Percentiles rank a stretch among this genome's conserved stretches.
These are phyloP conservation scores for Protea cynaroides DNA, from an alignment of 164 flowering plant species.

Conservation along the genomic window DNA sequence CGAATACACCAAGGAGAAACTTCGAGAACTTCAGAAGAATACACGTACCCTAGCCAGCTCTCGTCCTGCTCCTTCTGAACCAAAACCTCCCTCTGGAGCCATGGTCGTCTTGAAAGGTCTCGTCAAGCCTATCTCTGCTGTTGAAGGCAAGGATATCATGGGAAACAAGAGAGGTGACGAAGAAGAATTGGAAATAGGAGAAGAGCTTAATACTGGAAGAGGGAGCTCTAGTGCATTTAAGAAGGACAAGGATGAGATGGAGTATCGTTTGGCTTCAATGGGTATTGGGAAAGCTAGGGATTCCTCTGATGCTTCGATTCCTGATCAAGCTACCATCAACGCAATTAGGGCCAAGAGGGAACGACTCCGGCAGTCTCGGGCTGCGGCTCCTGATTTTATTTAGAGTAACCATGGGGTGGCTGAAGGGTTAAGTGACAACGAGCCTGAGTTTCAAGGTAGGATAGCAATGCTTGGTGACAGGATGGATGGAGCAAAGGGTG, in stretches of 20 bases:
- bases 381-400: conserved; percentile 72
- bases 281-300: conserved; percentile 34
- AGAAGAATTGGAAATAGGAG: conserved; percentile 11
- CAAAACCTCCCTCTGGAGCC: conserved; percentile 47
- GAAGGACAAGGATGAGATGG: conserved; percentile 29
- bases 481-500: conserved; percentile 46
- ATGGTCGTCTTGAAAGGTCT: conserved; percentile 66
- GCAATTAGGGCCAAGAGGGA: conserved; percentile 81
- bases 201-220: conserved; percentile 3
- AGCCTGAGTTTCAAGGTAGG: conserved; percentile 70
- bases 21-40: conserved; percentile 87
- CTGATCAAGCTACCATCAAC: conserved; percentile 61
- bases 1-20: conserved; percentile 73
- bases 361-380: conserved; percentile 51
- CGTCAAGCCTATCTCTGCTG: conserved; percentile 39
- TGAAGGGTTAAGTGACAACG: conserved; percentile 87
- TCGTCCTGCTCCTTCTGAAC: conserved; percentile 19
- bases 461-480: conserved; percentile 70
- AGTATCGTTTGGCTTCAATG: conserved; percentile 29
- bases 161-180: conserved; percentile 6
- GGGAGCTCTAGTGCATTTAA: conserved; percentile 5
- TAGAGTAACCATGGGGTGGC: conserved; percentile 57
- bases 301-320: conserved; percentile 26
- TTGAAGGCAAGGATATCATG: not conserved
- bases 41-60: conserved; percentile 60